Evolutionary conservation across 2,329 filamentous ascomycete species (phyloP).

Genomic region (Alternaria novae-zelandiae): DNA sequence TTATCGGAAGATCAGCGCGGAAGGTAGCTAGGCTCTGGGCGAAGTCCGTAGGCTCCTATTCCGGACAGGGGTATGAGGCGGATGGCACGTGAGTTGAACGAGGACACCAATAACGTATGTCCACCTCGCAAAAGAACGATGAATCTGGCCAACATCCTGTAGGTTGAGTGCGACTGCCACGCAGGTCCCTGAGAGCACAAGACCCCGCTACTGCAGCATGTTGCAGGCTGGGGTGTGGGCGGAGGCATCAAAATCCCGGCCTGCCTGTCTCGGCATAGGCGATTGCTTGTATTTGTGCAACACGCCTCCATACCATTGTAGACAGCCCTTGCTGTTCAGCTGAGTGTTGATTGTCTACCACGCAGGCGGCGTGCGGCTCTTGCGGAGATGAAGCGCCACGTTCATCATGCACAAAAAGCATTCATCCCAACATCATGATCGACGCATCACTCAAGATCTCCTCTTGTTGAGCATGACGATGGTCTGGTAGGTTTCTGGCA

Average conservation of each 20-base stretch:
- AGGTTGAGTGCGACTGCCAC: conserved; percentile 17
- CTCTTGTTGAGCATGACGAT: conserved; percentile 24
- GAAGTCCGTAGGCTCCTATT: conserved; percentile 17
- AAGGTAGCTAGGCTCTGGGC: conserved; percentile 17
- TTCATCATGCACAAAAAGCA: conserved; percentile 17
- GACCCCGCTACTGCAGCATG: conserved; percentile 6
- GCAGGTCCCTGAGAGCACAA: conserved; percentile 13
- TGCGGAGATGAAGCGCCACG: conserved; percentile 25
- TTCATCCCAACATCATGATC: conserved; percentile 27
- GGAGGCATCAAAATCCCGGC: conserved; percentile 21
- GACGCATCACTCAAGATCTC: conserved; percentile 9
- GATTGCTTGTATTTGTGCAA: conserved; percentile 30
- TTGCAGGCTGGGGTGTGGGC: conserved; percentile 17
- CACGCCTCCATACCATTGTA: conserved; percentile 2
- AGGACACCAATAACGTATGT: conserved; percentile 9
- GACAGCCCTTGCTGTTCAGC: conserved; percentile 6
- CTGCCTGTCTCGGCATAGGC: conserved; percentile 22
- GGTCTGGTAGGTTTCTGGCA: conserved; percentile 8
- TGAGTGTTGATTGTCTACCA: conserved; percentile 15
- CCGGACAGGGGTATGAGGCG: not conserved
- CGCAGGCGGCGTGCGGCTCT: conserved; percentile 12
- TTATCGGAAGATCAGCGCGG: conserved; percentile 18
- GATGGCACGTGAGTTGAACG: not conserved
- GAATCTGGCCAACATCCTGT: conserved; percentile 2
- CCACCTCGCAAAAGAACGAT: conserved; percentile 8